Evolutionary conservation across 2,329 filamentous ascomycete species (phyloP).

Genomic region (Fusarium sp.): DNA sequence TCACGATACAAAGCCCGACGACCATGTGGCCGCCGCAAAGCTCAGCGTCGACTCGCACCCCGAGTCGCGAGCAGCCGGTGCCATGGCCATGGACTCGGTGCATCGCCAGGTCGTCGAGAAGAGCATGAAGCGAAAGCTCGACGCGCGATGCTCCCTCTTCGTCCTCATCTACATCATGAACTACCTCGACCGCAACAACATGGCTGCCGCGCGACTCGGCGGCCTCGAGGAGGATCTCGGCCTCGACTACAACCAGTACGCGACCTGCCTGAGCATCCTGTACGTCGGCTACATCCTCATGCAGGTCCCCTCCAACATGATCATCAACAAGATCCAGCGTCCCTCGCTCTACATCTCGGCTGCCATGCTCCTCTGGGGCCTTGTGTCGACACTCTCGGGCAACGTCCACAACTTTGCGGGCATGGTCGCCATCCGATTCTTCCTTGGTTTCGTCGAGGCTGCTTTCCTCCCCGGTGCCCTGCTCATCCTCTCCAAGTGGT

Average conservation of each 20-base stretch:
- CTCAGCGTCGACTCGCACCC: conserved; percentile 32
- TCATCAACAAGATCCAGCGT: conserved; percentile 64
- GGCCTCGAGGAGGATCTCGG: conserved; percentile 71
- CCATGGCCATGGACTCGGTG: conserved; percentile 53
- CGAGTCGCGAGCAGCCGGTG: conserved; percentile 13
- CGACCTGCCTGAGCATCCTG: conserved; percentile 71
- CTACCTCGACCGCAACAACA: conserved; percentile 76
- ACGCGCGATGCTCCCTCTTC: conserved; percentile 73
- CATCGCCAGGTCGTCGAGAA: conserved; percentile 69
- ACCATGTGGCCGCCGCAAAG: conserved; percentile 33
- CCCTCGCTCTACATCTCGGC: conserved; percentile 63
- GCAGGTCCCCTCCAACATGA: conserved; percentile 69
- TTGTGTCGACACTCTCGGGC: conserved; percentile 68
- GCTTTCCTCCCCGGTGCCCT: conserved; percentile 73
- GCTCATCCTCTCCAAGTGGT: conserved; percentile 73
- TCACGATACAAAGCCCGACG: conserved; percentile 22
- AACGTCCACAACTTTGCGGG: conserved; percentile 62
- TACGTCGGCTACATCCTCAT: conserved; percentile 75
- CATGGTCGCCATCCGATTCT: conserved; percentile 67
- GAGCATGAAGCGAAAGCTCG: conserved; percentile 75
- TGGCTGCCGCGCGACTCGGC: conserved; percentile 72
- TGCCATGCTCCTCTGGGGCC: conserved; percentile 69
- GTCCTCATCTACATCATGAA: conserved; percentile 81
- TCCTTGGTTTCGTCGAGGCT: conserved; percentile 71
- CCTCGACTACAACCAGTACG: conserved; percentile 68